Evolutionary conservation across 495 filamentous ascomycete genomes (phyloP).

Genomic region (Amphirosellinia nigrospora): DNA sequence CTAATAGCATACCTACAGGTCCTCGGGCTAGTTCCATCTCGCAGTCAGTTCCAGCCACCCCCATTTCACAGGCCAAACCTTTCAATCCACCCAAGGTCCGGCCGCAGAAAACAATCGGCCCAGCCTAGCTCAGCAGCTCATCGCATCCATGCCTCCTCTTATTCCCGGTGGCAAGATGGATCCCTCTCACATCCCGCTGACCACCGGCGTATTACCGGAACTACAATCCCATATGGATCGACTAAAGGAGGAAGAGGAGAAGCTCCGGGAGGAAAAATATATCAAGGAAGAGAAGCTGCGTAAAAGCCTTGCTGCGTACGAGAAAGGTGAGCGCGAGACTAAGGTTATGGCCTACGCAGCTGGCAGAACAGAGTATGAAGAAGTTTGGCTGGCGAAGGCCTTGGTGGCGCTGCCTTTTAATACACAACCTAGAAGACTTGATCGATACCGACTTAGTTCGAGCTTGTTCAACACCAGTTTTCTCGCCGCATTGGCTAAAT

Average conservation of each 20-base stretch:
- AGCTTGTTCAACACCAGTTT: neutral
- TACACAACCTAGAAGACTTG: neutral
- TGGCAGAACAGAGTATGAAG: conserved; percentile 51
- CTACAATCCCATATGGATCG: conserved; percentile 44
- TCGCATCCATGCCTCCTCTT: conserved; percentile 48
- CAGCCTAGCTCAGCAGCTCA: conserved; percentile 48
- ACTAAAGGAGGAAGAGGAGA: conserved; percentile 55
- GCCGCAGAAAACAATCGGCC: conserved; percentile 45
- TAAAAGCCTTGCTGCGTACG: conserved; percentile 48
- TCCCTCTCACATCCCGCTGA: conserved; percentile 34
- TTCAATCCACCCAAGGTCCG: conserved; percentile 59
- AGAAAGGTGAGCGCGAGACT: conserved; percentile 52
- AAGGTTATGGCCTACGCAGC: conserved; percentile 50
- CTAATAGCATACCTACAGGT: conserved; percentile 51
- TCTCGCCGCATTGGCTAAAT: neutral
- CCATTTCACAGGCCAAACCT: conserved; percentile 41
- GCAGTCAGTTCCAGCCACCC: conserved; percentile 35
- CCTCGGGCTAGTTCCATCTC: conserved; percentile 43
- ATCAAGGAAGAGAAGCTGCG: conserved; percentile 53
- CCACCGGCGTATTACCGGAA: conserved; percentile 47
- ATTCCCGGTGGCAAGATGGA: conserved; percentile 54
- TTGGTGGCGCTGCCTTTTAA: conserved; percentile 52
- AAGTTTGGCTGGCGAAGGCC: conserved; percentile 52
- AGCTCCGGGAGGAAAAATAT: conserved; percentile 50
- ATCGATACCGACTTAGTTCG: neutral